Evolutionary conservation across 768 basidiomycete species (phyloP).

Genomic region (Lactarius hatsudake): DNA sequence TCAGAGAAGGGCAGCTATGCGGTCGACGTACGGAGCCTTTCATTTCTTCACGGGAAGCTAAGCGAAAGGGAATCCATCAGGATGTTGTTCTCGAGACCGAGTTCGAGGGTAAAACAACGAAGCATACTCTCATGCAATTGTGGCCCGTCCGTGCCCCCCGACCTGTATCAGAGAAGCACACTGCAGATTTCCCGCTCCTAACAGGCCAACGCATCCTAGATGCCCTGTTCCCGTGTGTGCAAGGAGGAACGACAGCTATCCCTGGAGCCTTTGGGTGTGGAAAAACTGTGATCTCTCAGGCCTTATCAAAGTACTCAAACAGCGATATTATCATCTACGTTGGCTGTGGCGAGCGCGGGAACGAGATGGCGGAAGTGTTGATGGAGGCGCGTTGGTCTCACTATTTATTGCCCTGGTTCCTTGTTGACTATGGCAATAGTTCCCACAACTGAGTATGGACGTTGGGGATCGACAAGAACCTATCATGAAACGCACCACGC

Average conservation of each 20-base stretch:
- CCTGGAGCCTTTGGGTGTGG: constrained; percentile 99
- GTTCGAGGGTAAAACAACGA: constrained; percentile 90
- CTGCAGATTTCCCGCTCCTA: constrained; percentile 85
- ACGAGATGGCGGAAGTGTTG: constrained; percentile 99
- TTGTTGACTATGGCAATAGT: constrained; percentile 39
- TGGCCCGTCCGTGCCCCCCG: constrained; percentile 99
- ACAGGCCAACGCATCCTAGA: constrained; percentile 98
- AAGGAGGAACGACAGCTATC: constrained; percentile 95
- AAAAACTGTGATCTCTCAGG: constrained; percentile 98
- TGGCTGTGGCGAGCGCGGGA: constrained; percentile 98
- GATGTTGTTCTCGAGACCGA: constrained; percentile 97
- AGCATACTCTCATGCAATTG: constrained; percentile 95
- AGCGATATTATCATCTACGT: constrained; percentile 99
- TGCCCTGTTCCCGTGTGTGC: constrained; percentile 97
- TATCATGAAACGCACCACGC: constrained; percentile 99
- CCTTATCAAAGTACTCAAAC: constrained; percentile 97
- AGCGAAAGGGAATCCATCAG: constrained; percentile 39
- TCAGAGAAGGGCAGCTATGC: constrained; percentile 93
- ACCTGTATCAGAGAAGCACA: constrained; percentile 93
- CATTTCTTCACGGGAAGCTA: constrained; percentile 6
- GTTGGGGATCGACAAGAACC: constrained; percentile 91
- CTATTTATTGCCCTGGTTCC: constrained; percentile 12
- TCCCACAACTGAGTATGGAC: constrained; percentile 93
- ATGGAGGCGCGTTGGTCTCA: constrained; percentile 67
- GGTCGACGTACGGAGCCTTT: constrained; percentile 59